Conservation (phyloP, 805 yeast species). For the Barnettozyma pratensis region DNA sequence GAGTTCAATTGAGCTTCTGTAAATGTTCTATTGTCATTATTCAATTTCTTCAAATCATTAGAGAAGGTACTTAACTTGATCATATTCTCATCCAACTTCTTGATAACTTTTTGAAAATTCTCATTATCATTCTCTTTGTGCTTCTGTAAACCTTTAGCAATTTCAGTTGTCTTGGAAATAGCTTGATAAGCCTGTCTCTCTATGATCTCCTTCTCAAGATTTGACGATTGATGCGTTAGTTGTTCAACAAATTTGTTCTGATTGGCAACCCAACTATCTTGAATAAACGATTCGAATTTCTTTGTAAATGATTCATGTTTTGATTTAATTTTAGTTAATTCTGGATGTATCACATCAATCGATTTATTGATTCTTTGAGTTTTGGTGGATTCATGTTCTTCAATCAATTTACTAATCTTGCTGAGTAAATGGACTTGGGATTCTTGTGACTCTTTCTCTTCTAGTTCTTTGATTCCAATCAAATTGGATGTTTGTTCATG, state of each 20-base stretch:
- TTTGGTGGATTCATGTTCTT: slow-evolving; percentile 8
- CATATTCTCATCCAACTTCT: slow-evolving; percentile 11
- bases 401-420: slow-evolving; percentile 9
- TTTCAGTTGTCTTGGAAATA: slow-evolving; percentile 13
- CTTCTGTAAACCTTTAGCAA: slow-evolving; percentile 6
- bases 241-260: slow-evolving; percentile 13
- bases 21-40: slow-evolving; percentile 12
- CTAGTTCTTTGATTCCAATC: slow-evolving; percentile 7
- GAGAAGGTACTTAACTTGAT: slow-evolving; percentile 8
- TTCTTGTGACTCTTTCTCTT: slow-evolving; percentile 1
- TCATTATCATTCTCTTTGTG: slow-evolving; percentile 6
- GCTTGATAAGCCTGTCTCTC: slow-evolving; percentile 14
- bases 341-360: slow-evolving; percentile 9
- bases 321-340: slow-evolving; percentile 3
- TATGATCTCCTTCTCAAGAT: slow-evolving; percentile 9
- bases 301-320: slow-evolving; percentile 14
- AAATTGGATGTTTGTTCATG: slow-evolving; percentile 6
- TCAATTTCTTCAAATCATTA: slow-evolving; percentile 8
- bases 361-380: slow-evolving; percentile 2
- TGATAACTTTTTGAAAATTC: neutral
- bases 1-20: slow-evolving; percentile 12
- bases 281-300: slow-evolving; percentile 11
- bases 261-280: slow-evolving; percentile 13
- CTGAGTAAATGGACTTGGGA: slow-evolving; percentile 10
- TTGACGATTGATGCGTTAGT: neutral